A percentile compares a stretch with the other conserved stretches of the same genome.
phyloP scores from a whole-genome alignment of 2,329 filamentous ascomycete species.

The Colletotrichum gloeosporioides region DNA sequence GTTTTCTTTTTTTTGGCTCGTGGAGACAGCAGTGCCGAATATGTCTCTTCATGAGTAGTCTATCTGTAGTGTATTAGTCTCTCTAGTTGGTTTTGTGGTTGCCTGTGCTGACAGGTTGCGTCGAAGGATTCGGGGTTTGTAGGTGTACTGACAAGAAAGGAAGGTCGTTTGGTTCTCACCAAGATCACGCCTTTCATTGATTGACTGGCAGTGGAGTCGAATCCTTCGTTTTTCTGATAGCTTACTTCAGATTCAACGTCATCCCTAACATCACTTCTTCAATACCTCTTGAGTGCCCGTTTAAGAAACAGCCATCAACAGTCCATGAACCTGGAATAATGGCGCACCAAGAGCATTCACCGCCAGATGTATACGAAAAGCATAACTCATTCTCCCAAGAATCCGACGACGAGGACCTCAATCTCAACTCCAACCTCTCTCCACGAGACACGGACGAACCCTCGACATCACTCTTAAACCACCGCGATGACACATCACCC shows the following conservation, averaged over 20 bases:
- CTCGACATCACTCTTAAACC: background rate
- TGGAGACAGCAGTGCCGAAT: too few relatives aligned
- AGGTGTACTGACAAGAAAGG: background rate
- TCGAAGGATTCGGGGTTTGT: background rate
- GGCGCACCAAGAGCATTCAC: background rate
- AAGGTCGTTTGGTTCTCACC: background rate
- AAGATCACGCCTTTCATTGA: background rate
- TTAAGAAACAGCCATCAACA: background rate
- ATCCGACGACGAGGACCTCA: background rate
- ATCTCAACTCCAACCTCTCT: fast-evolving
- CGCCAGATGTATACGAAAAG: background rate
- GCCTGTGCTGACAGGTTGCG: background rate
- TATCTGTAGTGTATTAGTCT: too few relatives aligned
- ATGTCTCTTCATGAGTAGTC: too few relatives aligned
- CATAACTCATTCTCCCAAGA: fast-evolving
- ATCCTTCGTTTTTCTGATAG: background rate
- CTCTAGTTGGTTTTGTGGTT: too few relatives aligned
- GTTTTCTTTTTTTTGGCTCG: too few relatives aligned
- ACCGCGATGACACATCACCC: fast-evolving
- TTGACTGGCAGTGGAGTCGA: background rate
- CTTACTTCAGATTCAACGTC: background rate
- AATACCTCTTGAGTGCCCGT: background rate
- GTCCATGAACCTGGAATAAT: fast-evolving
- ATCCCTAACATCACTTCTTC: background rate
- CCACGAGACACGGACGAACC: fast-evolving